Base-by-base conservation (phyloP, 2,329 filamentous ascomycete genomes). In the Botrytis hyacinthi region DNA sequence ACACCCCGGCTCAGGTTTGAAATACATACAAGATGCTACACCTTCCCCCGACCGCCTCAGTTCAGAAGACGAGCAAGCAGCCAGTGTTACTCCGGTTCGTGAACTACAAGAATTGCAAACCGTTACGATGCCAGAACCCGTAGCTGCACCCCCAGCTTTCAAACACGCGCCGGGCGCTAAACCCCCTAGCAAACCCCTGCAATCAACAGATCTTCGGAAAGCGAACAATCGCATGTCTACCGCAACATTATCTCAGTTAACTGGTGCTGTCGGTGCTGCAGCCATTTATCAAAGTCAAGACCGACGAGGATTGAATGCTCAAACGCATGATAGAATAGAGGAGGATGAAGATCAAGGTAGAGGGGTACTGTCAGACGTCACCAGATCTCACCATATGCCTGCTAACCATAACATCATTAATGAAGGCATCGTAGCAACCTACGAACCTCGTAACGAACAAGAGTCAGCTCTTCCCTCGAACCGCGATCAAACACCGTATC, bases 201-300 rank as follows among this genome's bases (percentile, higher is more conserved):
- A 93, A 73, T 91, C 93, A 44, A 89, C 92, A 22, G 93, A 96
- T 80, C 86, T 95, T 78, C 91, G 93, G 75, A 90, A 90, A 76
- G 93, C 93, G 70, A 96, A 94, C 78, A 94, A 92, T 77, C 91
- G 94, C 35, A 90, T 98, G 81, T 97, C 96, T 40, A 88, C 87
- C 77, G 90, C 90, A 1, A 98, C 95, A 0, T 85, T 98, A 63
- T 87, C 91, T 62, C 94, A 98, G 80, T 86, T 98, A 80, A 90
- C 89, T 46, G 92, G 91, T 77, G 92, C 92, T 63, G 89, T 88
- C 71, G 88, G 87, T 35, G 82, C 89, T 70, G 76, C 73, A 40
- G 73, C 76, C 51, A 74, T 75, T 82, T 83, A 86, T 81, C 85
- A 84, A 80, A 74, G 66, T 61, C 74, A 76, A 67, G 77, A 78